These are phyloP conservation scores for Citrus reticulata DNA, from an alignment of 345 rosid species.

Conservation along the genomic window DNA sequence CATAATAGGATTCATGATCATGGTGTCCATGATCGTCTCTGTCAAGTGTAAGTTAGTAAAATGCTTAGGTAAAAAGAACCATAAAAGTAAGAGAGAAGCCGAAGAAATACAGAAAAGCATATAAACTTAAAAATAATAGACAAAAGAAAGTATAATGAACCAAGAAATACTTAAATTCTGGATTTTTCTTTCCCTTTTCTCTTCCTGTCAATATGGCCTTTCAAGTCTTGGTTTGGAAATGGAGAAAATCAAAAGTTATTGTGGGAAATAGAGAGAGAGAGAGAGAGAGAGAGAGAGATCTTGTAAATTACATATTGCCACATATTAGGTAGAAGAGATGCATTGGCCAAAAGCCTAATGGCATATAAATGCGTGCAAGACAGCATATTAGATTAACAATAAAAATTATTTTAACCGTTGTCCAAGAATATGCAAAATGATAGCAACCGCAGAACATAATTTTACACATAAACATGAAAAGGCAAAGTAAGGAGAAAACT, in stretches of 20 bases:
- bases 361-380: not conserved
- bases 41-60: conserved; percentile 22
- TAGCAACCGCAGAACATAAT: not conserved
- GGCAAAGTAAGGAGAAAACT: not conserved
- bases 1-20: conserved; percentile 97
- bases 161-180: not conserved
- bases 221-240: not conserved
- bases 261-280: not conserved
- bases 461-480: not conserved
- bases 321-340: not conserved
- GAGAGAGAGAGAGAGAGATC: not conserved
- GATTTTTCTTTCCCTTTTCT: not conserved
- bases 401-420: not conserved
- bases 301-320: not conserved
- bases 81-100: not conserved
- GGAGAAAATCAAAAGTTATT: not conserved
- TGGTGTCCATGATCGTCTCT: conserved; percentile 92
- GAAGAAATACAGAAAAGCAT: not conserved
- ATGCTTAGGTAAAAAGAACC: conserved; percentile 1
- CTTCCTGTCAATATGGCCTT: not conserved
- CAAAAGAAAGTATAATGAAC: not conserved
- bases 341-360: not conserved
- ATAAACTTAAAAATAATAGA: not conserved
- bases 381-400: not conserved
- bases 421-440: not conserved